These are phyloP conservation scores for Schrenkiella parvula DNA, from an alignment of 345 rosid species.

Conservation along the genomic window DNA sequence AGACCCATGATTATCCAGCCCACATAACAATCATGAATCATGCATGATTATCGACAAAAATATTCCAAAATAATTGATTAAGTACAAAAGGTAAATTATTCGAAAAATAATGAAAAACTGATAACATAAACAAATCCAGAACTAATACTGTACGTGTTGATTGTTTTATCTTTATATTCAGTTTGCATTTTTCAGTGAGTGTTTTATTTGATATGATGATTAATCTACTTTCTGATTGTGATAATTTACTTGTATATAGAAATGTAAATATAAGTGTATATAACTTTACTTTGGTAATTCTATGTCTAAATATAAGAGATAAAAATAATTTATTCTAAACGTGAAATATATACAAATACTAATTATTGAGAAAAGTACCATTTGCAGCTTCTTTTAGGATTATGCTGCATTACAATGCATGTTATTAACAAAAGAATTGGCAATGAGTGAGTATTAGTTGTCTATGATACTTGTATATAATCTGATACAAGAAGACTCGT, in stretches of 20 bases:
- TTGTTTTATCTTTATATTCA: neutral
- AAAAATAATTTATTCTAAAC: neutral
- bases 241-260: neutral
- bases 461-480: neutral
- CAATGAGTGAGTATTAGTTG: neutral
- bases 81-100: constrained; percentile 28
- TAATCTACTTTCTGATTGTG: neutral
- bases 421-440: too few species aligned
- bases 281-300: neutral
- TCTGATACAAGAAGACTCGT: neutral
- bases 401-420: too few species aligned
- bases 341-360: neutral
- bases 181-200: neutral
- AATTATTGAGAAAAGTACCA: neutral
- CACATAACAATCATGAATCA: constrained; percentile 27
- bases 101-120: constrained; percentile 15
- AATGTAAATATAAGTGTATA: neutral
- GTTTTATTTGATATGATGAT: neutral
- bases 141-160: neutral
- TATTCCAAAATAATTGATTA: constrained; percentile 9
- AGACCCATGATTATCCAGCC: constrained; percentile 33
- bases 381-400: too few species aligned
- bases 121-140: neutral
- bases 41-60: constrained; percentile 14
- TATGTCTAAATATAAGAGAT: neutral